A percentile compares a stretch with the other conserved stretches of the same genome.
These are phyloP conservation scores for Paramecium pentaurelia DNA, from an alignment of 73 alveolate species.

Conservation along the genomic window DNA sequence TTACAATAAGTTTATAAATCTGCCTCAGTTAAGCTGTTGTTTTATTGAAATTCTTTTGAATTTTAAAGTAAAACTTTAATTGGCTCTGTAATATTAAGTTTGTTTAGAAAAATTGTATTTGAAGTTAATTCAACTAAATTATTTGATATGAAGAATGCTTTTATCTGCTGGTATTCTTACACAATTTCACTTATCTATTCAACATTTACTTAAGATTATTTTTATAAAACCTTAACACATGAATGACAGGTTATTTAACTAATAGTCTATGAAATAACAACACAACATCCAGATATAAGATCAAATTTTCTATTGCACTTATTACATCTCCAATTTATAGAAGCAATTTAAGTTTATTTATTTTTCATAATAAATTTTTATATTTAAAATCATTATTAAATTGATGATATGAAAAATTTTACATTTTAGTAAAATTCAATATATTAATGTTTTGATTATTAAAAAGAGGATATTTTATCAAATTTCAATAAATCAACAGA, in stretches of 20 bases:
- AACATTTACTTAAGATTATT: not conserved
- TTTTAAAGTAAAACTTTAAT: not conserved
- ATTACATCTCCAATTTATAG: too few relatives aligned
- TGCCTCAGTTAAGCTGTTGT: not conserved
- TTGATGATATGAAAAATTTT: too few relatives aligned
- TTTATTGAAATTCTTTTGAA: not conserved
- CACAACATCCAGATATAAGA: not conserved
- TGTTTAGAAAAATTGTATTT: not conserved
- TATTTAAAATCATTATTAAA: too few relatives aligned
- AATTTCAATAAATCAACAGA: too few relatives aligned
- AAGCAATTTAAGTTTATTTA: too few relatives aligned
- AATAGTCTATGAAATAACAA: not conserved
- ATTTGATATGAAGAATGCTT: not conserved
- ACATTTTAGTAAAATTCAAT: too few relatives aligned
- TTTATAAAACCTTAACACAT: not conserved
- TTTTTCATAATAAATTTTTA: too few relatives aligned
- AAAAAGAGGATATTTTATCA: too few relatives aligned
- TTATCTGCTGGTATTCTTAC: not conserved
- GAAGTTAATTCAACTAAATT: not conserved
- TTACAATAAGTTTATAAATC: not conserved
- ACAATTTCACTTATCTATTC: not conserved
- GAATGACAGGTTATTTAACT: not conserved
- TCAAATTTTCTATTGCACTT: not conserved
- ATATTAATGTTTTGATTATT: too few relatives aligned
- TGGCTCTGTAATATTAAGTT: not conserved